These are phyloP conservation scores for Ambrosia trifida DNA, from an alignment of 129 eudicot species.

Conservation along the genomic window DNA sequence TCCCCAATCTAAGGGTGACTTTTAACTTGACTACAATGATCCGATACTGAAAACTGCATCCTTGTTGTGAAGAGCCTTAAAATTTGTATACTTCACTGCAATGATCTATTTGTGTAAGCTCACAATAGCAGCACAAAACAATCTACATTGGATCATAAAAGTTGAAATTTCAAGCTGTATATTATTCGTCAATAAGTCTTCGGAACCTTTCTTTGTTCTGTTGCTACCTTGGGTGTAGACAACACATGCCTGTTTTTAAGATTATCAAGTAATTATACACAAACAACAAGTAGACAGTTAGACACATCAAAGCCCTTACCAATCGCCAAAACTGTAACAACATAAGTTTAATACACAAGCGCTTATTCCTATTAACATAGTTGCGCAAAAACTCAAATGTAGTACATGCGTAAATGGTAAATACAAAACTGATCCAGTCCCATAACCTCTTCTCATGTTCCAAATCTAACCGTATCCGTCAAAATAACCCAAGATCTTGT, in stretches of 20 bases:
- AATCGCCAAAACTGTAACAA: not conserved
- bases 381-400: not conserved
- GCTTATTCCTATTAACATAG: not conserved
- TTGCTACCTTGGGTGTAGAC: no score
- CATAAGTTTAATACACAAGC: not conserved
- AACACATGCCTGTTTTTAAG: not conserved
- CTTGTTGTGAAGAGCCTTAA: slow-evolving; percentile 6
- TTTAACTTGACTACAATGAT: slow-evolving; percentile 36
- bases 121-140: slow-evolving; percentile 14
- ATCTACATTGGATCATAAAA: slow-evolving; percentile 2
- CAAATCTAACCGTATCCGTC: not conserved
- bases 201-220: no score
- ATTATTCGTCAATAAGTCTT: no score
- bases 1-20: slow-evolving; percentile 43
- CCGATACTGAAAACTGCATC: slow-evolving; percentile 3
- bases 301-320: slow-evolving; percentile 7
- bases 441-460: not conserved
- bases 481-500: not conserved
- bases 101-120: slow-evolving; percentile 14
- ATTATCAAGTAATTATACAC: not conserved
- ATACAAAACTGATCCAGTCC: not conserved
- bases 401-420: not conserved
- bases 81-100: not conserved
- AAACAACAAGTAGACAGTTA: not conserved
- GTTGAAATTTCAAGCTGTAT: not conserved